Percentiles rank a stretch among this genome's conserved stretches.
These are phyloP conservation scores for Pichia cephalocereana DNA, from an alignment of 805 yeast species.

Conservation along the genomic window DNA sequence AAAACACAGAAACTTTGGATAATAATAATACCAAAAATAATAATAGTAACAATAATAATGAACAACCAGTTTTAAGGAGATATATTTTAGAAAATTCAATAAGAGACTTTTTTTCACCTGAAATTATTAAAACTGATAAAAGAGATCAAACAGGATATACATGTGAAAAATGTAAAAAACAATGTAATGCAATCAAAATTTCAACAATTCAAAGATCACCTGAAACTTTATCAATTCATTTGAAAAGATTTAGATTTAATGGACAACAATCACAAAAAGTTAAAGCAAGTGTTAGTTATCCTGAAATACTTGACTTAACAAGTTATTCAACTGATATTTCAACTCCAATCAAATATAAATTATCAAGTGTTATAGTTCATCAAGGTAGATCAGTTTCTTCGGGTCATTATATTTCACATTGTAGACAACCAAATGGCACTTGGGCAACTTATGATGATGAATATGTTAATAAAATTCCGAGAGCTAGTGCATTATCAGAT, in stretches of 20 bases:
- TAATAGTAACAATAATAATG: slow-evolving; percentile 3
- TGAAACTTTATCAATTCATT: slow-evolving; percentile 76
- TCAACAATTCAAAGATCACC: slow-evolving; percentile 75
- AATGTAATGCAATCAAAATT: slow-evolving; percentile 70
- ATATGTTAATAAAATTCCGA: slow-evolving; percentile 62
- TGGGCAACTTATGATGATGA: slow-evolving; percentile 98
- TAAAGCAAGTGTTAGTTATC: slow-evolving; percentile 77
- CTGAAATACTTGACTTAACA: slow-evolving; percentile 65
- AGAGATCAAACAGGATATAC: slow-evolving; percentile 68
- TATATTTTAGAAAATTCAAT: slow-evolving; percentile 71
- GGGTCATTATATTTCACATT: slow-evolving; percentile 89
- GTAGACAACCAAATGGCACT: slow-evolving; percentile 82
- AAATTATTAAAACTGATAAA: slow-evolving; percentile 59
- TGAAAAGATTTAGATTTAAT: slow-evolving; percentile 85
- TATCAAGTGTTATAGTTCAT: slow-evolving; percentile 81
- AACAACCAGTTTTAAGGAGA: slow-evolving; percentile 2
- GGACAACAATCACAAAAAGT: slow-evolving; percentile 71
- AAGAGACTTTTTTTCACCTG: slow-evolving; percentile 75
- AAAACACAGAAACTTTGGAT: not conserved
- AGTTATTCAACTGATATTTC: slow-evolving; percentile 42
- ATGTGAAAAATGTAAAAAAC: slow-evolving; percentile 77
- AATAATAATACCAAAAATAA: slow-evolving; percentile 3
- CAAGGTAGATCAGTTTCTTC: slow-evolving; percentile 88
- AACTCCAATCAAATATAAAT: slow-evolving; percentile 53
- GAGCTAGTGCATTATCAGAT: slow-evolving; percentile 66